These are phyloP conservation scores for Tricholoma sp. DNA, from an alignment of 768 basidiomycete genomes.

Conservation along the genomic window DNA sequence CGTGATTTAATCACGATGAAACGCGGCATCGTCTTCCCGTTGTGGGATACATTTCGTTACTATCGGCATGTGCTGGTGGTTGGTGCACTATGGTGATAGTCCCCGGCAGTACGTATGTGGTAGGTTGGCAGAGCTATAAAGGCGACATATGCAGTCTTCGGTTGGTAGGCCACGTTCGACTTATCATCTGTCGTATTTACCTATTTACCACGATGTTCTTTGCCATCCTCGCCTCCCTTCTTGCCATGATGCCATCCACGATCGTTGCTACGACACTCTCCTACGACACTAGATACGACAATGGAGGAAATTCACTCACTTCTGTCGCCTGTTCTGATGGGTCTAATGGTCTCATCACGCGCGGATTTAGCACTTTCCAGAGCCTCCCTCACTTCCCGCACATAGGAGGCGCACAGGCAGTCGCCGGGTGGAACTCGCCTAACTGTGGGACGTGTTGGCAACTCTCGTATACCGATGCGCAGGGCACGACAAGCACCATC, in stretches of 20 bases:
- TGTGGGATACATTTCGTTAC: too few relatives aligned
- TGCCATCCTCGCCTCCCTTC: slow-evolving; percentile 19
- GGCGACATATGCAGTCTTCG: too few relatives aligned
- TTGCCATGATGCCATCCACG: slow-evolving; percentile 5
- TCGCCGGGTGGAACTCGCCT: slow-evolving; percentile 46
- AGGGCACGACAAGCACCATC: slow-evolving; percentile 30
- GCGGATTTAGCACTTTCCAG: slow-evolving; percentile 43
- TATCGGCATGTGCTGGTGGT: too few relatives aligned
- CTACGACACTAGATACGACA: slow-evolving; percentile 51
- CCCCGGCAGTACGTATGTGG: too few relatives aligned
- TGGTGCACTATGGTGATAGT: too few relatives aligned
- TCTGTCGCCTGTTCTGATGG: slow-evolving; percentile 46
- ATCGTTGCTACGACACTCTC: slow-evolving; percentile 7
- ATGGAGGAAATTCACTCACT: slow-evolving; percentile 29
- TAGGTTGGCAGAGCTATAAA: too few relatives aligned
- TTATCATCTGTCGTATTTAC: too few relatives aligned
- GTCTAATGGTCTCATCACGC: slow-evolving; percentile 41
- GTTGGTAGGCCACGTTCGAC: too few relatives aligned
- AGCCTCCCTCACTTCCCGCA: slow-evolving; percentile 52
- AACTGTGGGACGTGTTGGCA: slow-evolving; percentile 60
- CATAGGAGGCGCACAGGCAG: slow-evolving; percentile 51
- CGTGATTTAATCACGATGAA: too few relatives aligned
- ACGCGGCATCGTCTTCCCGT: too few relatives aligned
- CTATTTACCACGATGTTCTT: slow-evolving; percentile 26
- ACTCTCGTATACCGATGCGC: slow-evolving; percentile 38